Evolutionary conservation across 176 grass and related monocot genomes (phyloP).

Genomic region (Paspalum vaginatum): DNA sequence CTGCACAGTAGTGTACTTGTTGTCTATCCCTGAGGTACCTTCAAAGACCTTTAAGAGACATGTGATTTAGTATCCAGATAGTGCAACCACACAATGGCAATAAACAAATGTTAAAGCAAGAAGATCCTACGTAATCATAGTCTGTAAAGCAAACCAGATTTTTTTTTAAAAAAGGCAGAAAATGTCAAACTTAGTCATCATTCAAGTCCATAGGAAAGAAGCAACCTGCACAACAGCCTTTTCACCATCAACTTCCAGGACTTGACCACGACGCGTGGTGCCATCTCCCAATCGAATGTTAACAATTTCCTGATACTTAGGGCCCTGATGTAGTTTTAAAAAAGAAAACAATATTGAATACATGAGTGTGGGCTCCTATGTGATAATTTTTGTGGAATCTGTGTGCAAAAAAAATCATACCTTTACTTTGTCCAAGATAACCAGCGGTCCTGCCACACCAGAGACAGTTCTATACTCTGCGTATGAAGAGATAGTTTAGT

Average conservation of each 20-base stretch:
- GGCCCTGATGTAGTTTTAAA: constrained; percentile 57
- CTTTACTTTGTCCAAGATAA: constrained; percentile 99
- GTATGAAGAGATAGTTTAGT: constrained; percentile 6
- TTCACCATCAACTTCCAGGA: constrained; percentile 98
- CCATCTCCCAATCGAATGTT: constrained; percentile 98
- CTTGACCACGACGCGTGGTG: constrained; percentile 93
- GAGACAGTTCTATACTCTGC: constrained; percentile 97
- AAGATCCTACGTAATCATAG: not conserved
- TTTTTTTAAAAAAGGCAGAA: not conserved
- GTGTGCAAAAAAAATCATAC: constrained; percentile 24
- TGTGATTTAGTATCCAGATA: constrained; percentile 23
- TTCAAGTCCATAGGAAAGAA: constrained; percentile 1
- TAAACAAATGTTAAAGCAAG: not conserved
- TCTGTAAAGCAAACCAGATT: not conserved
- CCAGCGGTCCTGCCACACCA: constrained; percentile 93
- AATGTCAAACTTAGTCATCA: not conserved
- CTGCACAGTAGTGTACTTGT: constrained; percentile 91
- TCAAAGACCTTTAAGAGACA: constrained; percentile 81
- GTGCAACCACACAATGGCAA: not conserved
- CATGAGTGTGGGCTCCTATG: not conserved
- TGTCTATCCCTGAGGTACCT: constrained; percentile 95
- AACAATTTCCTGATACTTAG: constrained; percentile 98
- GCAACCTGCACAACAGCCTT: constrained; percentile 97
- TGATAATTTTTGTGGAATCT: not conserved
- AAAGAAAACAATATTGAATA: not conserved